Evolutionary conservation across 1,284 basidiomycete genomes (phyloP).

Genomic region (Trichosporon ovoides): DNA sequence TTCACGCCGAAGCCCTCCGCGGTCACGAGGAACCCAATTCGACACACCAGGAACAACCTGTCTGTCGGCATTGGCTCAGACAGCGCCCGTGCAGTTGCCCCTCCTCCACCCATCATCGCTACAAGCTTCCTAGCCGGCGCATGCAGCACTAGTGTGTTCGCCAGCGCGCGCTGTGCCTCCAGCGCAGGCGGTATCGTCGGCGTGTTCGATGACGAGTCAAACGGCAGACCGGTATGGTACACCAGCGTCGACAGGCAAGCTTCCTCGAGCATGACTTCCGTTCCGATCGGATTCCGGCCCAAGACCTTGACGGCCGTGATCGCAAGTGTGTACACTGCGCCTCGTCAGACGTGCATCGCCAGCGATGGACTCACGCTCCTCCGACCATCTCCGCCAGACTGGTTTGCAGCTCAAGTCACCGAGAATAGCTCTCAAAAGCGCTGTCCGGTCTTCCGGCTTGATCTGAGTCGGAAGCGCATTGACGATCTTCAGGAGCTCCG

Average conservation of each 20-base stretch:
- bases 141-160: conserved; percentile 38
- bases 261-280: conserved; percentile 56
- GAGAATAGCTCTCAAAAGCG: conserved; percentile 56
- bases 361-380: conserved; percentile 26
- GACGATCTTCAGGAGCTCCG: conserved; percentile 12
- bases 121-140: conserved; percentile 25
- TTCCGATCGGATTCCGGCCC: conserved; percentile 65
- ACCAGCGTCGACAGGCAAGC: conserved; percentile 27
- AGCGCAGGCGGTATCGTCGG: conserved; percentile 10
- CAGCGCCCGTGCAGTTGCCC: conserved; percentile 31
- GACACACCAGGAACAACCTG: conserved; percentile 37
- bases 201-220: neutral
- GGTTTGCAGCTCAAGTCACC: conserved; percentile 57
- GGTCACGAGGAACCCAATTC: conserved; percentile 42
- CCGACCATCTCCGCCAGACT: conserved; percentile 30
- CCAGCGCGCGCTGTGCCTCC: conserved; percentile 35
- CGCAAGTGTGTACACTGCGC: conserved; percentile 47
- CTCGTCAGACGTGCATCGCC: conserved; percentile 15
- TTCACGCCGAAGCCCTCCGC: conserved; percentile 29
- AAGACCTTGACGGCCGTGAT: conserved; percentile 69
- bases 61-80: conserved; percentile 22
- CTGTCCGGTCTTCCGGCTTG: conserved; percentile 41
- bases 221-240: conserved; percentile 33
- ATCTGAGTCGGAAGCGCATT: conserved; percentile 51
- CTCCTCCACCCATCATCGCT: conserved; percentile 23